Percentiles rank a stretch among this genome's conserved stretches.
phyloP scores from a whole-genome alignment of 2,329 filamentous ascomycete species.

The Orbilia brochopaga region DNA sequence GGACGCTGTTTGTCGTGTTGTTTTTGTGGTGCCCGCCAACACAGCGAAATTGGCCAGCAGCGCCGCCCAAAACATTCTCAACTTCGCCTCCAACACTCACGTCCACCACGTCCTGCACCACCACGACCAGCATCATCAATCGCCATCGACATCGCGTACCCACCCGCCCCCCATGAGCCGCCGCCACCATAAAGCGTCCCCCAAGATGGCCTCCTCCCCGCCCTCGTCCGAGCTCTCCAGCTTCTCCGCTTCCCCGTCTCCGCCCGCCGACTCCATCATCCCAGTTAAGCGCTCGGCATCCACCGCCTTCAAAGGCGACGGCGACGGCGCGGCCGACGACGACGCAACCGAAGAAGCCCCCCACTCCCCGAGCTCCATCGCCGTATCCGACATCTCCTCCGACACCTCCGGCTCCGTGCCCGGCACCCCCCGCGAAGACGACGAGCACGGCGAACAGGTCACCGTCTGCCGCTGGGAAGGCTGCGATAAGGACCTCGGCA shows the following conservation, averaged over 20 bases:
- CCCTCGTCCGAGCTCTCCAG: constrained; percentile 58
- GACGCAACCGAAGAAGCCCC: constrained; percentile 62
- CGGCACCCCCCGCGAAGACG: constrained; percentile 74
- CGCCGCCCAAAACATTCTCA: constrained; percentile 1
- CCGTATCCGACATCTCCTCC: constrained; percentile 72
- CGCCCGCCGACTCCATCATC: constrained; percentile 47
- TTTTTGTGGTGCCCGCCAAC: constrained; percentile 28
- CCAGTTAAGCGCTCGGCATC: constrained; percentile 42
- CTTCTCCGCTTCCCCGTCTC: constrained; percentile 47
- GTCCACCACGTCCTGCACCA: no score
- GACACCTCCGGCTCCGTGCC: constrained; percentile 88
- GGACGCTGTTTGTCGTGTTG: constrained; percentile 9
- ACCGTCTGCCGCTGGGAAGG: constrained; percentile 79
- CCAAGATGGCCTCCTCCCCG: constrained; percentile 59
- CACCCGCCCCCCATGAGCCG: constrained; percentile 51
- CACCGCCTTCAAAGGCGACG: constrained; percentile 61
- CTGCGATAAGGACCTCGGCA: constrained; percentile 72
- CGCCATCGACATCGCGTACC: constrained; percentile 16
- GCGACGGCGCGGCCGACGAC: constrained; percentile 60
- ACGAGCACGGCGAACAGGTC: constrained; percentile 72
- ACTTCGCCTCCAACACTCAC: constrained; percentile 5
- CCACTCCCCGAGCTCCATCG: constrained; percentile 61
- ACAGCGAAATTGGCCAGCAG: background rate
- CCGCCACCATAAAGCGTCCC: constrained; percentile 33
- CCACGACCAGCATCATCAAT: no score